Base-by-base conservation (phyloP, 2,329 filamentous ascomycete genomes). In the Fusarium gaditjirri region DNA sequence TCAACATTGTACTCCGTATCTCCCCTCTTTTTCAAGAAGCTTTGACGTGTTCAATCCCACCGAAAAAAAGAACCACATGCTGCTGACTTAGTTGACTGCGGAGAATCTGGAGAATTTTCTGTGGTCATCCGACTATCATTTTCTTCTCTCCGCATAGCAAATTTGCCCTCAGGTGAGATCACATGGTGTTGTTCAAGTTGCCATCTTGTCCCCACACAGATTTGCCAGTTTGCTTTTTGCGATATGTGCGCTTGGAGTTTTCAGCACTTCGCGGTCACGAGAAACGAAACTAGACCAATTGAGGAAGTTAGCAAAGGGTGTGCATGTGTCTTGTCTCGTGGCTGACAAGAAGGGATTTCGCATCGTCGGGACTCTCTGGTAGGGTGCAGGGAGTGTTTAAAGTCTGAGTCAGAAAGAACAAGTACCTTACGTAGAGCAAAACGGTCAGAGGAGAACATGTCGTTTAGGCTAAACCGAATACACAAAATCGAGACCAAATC, bases 391-490 rank as follows among this genome's bases (percentile, higher is more conserved):
- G 59, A 46, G 53, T 46, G 54, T 42, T 52, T 57, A 8, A 3
- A 41, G 70, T 71, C 62, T 71, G 68, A 72, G 49, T 71, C 68
- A 71, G 57, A 65, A 35, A n/a, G 17, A 41, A 29, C 31, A 33
- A 35, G 42, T 25, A 29, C 29, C 29, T 25, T 29, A 31, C 29
- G 11, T 31, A 49, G 21, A 33, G 29, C 29, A 49, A 23, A 72
- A 59, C 50, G 41, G 43, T 27, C 53, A 47, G 52, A 49, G 25
- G n/a, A 44, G 16, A 16, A 44, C 16, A 38, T 29, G 39, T 42
- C 27, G 38, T 63, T 63, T 67, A 73, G 69, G 67, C 72, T 74
- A 70, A 74, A 70, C 42, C 42, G n/a, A 43, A 52, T 57, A 56
- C 57, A 23, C 71, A 71, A 71, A 75, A 67, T 52, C 49, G 42